Evolutionary conservation across 352 stramenopile species (phyloP), one percentile per base, ranked within the genome.

Genomic region (Globisporangium ultimum): DNA sequence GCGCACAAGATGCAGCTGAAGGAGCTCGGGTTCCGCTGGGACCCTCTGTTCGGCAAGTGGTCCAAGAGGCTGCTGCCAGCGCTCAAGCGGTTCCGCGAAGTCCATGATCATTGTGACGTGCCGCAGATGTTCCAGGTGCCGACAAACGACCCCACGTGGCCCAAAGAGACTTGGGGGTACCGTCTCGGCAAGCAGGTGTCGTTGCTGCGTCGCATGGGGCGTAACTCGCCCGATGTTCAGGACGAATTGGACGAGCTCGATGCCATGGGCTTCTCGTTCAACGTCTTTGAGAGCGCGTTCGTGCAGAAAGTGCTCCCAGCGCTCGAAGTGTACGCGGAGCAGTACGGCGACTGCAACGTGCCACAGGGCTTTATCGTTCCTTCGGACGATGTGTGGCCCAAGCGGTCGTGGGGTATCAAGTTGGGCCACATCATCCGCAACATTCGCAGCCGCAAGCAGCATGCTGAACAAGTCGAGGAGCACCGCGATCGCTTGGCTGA

Each of bases 291-390:
- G 43, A 88, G 77, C 46, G 65, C 74, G 5, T 91, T 88, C 51
- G 68, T 77, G 10, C 62, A 81, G 18, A 75, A 78, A 20, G 72
- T 87, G 14, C 61, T 84, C 20, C 74, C 82, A n/a, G 91, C 89
- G 2, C 66, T 98, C 21, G 69, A 91, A 22, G 68, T 72, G 17
- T 98, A 97, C 65, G 85, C 89, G 41, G 60, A 88, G 58, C 73
- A 90, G 14, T 88, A 93, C 55, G 89, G 89, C 13, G 80, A 98
- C 65, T 79, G 92, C 28, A 75, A 94, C 51, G 89, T 98, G 2
- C 87, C 90, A 18, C 79, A 95, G 67, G 80, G 84, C n/a, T 98
- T 96, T 64, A 84, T 91, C 21, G 85, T 98, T 1, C 88, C 90
- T 21, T 78, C 74, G 32, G 74, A 81, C 36, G 64, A 71, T 9